These are phyloP conservation scores for Thamnidium elegans DNA, from an alignment of 192 early-diverging fungal genomes.

Conservation along the genomic window DNA sequence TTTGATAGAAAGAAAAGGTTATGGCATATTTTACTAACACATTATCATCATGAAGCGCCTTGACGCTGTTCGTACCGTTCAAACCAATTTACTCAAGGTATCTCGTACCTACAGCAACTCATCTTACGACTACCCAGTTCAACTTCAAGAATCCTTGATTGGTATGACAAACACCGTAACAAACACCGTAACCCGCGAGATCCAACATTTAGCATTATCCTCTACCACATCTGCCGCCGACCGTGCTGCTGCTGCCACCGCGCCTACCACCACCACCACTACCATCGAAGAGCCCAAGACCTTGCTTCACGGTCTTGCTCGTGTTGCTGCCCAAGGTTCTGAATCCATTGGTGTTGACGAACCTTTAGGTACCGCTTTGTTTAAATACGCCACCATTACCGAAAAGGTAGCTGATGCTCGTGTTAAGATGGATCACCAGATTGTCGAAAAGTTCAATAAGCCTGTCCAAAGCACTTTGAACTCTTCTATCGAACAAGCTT, in stretches of 20 bases:
- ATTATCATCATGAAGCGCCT: slow-evolving; percentile 55
- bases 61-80: slow-evolving; percentile 67
- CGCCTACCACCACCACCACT: slow-evolving; percentile 33
- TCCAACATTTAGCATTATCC: slow-evolving; percentile 47
- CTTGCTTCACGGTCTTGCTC: slow-evolving; percentile 71
- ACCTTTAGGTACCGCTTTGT: slow-evolving; percentile 82
- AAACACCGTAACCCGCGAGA: slow-evolving; percentile 58
- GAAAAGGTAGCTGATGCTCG: slow-evolving; percentile 84
- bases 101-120: slow-evolving; percentile 69
- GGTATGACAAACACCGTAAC: slow-evolving; percentile 73
- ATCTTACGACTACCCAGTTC: slow-evolving; percentile 76
- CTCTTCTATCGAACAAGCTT: slow-evolving; percentile 72
- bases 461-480: slow-evolving; percentile 73
- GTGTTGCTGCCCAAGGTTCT: slow-evolving; percentile 64
- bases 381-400: slow-evolving; percentile 81
- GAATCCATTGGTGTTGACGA: slow-evolving; percentile 68
- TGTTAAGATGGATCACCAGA: slow-evolving; percentile 70
- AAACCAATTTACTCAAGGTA: slow-evolving; percentile 70
- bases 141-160: slow-evolving; percentile 64
- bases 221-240: slow-evolving; percentile 44
- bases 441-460: slow-evolving; percentile 70
- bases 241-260: slow-evolving; percentile 41
- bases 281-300: slow-evolving; percentile 52
- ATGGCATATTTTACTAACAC: neutral
- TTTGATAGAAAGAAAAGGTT: neutral